These are phyloP conservation scores for Silene latifolia DNA, from an alignment of 148 eudicot species.

Conservation along the genomic window DNA sequence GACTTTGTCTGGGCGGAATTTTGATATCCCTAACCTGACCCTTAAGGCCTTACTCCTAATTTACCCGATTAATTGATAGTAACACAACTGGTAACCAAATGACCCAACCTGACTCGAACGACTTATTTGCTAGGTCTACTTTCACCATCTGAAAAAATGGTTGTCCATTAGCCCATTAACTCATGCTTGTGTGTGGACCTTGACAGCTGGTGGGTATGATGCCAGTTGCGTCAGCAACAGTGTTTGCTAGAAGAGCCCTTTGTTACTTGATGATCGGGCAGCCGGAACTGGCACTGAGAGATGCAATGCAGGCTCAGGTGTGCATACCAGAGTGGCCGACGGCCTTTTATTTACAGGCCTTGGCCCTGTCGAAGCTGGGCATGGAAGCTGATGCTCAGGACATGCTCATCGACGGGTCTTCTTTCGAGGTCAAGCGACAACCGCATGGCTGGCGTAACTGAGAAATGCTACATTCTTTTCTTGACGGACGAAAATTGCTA, in stretches of 20 bases:
- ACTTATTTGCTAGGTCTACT: too few relatives aligned
- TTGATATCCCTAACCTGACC: too few relatives aligned
- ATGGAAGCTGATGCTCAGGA: conserved; percentile 98
- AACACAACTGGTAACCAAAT: too few relatives aligned
- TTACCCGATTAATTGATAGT: too few relatives aligned
- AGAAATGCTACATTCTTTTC: too few relatives aligned
- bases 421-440: conserved; percentile 81
- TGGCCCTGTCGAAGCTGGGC: conserved; percentile 89
- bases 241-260: conserved; percentile 80
- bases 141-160: too few relatives aligned
- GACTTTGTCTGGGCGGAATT: too few relatives aligned
- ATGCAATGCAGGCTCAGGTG: conserved; percentile 99
- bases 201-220: conserved; percentile 78
- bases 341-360: conserved; percentile 91
- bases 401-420: conserved; percentile 89
- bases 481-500: too few relatives aligned
- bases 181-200: not conserved
- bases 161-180: not conserved
- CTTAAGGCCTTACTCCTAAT: too few relatives aligned
- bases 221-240: conserved; percentile 84
- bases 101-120: too few relatives aligned
- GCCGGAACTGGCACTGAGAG: conserved; percentile 84
- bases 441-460: conserved; percentile 77
- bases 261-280: conserved; percentile 82
- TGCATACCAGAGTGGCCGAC: conserved; percentile 98